Evolutionary conservation across 192 early-diverging fungal species (phyloP).

Genomic region (Geranomyces variabilis): DNA sequence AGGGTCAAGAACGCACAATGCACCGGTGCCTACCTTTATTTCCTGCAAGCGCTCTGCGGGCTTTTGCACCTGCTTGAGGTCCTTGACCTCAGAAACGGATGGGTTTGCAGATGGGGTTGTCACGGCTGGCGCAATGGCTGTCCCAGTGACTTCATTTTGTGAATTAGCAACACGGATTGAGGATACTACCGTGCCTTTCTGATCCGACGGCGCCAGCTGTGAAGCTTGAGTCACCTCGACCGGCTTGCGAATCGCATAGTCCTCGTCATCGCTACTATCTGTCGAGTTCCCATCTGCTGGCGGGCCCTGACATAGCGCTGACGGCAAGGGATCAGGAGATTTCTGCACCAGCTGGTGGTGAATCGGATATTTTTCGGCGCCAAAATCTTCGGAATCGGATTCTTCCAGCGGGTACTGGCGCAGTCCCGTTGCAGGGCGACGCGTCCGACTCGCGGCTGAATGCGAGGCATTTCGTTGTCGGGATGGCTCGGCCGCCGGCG

Average conservation of each 20-base stretch:
- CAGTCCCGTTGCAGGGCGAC: background rate
- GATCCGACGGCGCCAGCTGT: background rate
- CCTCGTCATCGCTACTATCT: conserved; percentile 6
- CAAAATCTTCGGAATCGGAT: background rate
- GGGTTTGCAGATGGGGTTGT: background rate
- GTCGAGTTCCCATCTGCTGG: background rate
- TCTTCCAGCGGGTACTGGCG: conserved; percentile 1
- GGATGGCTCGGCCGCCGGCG: background rate
- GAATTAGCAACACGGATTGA: background rate
- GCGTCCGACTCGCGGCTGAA: background rate
- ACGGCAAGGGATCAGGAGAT: background rate
- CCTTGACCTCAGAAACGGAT: background rate
- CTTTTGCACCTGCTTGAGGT: conserved; percentile 10
- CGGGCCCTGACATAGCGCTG: background rate
- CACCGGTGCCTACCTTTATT: conserved; percentile 7
- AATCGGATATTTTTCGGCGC: background rate
- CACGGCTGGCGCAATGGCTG: no score
- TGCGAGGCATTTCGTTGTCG: background rate
- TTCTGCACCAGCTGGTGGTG: background rate
- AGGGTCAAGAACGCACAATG: no score
- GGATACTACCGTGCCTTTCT: background rate
- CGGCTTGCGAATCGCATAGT: background rate
- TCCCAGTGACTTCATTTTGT: background rate
- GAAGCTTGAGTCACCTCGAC: background rate
- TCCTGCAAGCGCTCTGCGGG: conserved; percentile 19